phyloP scores from a whole-genome alignment of 805 yeast genomes.

The Komagataella kurtzmanii region DNA sequence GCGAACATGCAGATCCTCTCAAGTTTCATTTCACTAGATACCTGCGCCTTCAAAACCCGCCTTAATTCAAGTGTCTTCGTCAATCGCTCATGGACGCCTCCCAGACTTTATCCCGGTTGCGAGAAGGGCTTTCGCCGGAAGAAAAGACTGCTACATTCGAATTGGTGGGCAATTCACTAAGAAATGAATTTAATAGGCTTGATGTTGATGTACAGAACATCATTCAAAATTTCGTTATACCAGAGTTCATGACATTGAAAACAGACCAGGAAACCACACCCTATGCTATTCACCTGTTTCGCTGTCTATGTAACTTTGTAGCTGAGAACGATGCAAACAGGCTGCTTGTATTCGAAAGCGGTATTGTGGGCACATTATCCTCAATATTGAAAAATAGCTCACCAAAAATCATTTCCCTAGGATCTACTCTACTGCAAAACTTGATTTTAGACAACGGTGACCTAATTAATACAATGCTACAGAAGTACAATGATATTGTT shows the following conservation, averaged over 20 bases:
- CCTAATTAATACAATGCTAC: neutral
- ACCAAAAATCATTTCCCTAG: neutral
- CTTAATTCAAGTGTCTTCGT: neutral
- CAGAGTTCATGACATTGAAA: neutral
- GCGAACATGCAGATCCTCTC: neutral
- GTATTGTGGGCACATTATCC: neutral
- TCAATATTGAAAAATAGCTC: neutral
- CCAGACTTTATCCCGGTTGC: neutral
- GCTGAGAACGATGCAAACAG: constrained; percentile 1
- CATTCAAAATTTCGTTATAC: neutral
- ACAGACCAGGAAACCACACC: neutral
- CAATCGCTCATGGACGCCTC: neutral
- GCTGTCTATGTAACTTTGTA: neutral
- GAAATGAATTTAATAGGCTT: neutral
- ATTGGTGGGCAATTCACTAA: neutral
- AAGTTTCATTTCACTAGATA: too few species aligned
- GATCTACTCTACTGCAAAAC: neutral
- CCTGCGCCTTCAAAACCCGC: too few species aligned
- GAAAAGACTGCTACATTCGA: neutral
- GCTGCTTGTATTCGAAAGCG: neutral
- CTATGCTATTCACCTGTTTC: neutral
- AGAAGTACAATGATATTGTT: neutral
- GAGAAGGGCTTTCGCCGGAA: neutral
- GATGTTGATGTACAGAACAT: neutral
- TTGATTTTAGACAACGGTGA: neutral